Base-by-base conservation (phyloP, 1,139 yeast genomes). In the Taphrina wiesneri region DNA sequence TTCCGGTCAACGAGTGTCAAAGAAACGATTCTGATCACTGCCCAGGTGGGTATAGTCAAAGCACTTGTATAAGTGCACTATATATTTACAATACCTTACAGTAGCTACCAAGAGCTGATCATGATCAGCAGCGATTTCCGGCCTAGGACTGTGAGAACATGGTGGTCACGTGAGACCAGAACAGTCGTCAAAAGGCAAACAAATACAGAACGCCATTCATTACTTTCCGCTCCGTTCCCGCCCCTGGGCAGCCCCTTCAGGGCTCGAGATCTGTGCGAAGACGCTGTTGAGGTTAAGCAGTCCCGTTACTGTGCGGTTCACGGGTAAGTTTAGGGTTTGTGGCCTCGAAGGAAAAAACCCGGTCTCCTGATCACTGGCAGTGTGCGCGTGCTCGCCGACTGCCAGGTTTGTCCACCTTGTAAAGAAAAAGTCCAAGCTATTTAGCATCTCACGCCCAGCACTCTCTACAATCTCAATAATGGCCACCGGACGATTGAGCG, bases 401-500 rank as follows among this genome's bases (percentile, higher is more conserved):
- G 28, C 26, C 28, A 45, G 49, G 49, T 45, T 32, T n/a, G 49
- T 23, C 49, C 49, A 21, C 49, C 49, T n/a, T 45, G 49, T 45
- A 45, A 45, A 23, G 28, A 45, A 45, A 45, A 45, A 45, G 49
- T 17, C 45, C 43, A 45, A 23, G 28, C 28, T n/a, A 45, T 45
- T 21, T 7, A 21, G 21, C 5, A 45, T 3, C 17, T 21, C 7
- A 45, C 49, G 49, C 49, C 28, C 26, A 45, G 49, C 28, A 34
- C 46, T 36, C 26, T 36, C 45, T 19, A 21, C 45, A 15, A 45
- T 11, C 49, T 30, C 61, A 56, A 21, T 56, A 63, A 56, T 71
- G 81, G 84, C 87, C 91, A 85, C 92, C 51, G 61, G 43, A 51
- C 49, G 61, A 36, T 41, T 63, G 49, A 51, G 87, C 87, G 98